Percentiles rank a stretch among this genome's conserved stretches.
These are phyloP conservation scores for Canavalia ensiformis DNA, from an alignment of 306 rosid genomes.

Conservation along the genomic window DNA sequence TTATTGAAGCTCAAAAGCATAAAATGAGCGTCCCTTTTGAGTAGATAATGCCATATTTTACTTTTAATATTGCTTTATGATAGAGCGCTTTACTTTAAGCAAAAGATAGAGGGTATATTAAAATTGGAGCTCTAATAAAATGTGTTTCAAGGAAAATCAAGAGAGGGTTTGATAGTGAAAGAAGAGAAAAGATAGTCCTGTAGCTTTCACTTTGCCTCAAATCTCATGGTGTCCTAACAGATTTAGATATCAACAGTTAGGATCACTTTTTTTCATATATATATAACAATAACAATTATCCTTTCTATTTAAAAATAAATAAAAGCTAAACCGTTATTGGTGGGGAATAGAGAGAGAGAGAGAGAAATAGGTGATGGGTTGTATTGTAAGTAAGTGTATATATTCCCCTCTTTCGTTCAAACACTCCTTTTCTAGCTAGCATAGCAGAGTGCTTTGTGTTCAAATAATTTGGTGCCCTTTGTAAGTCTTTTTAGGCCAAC, in stretches of 20 bases:
- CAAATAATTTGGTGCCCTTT: conserved; percentile 84
- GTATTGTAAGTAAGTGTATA: conserved; percentile 65
- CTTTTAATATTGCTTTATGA: conserved; percentile 89
- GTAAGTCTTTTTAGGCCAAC: conserved; percentile 98
- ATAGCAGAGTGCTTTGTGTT: conserved; percentile 73
- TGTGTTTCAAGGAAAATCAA: conserved; percentile 55
- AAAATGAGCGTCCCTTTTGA: conserved; percentile 95
- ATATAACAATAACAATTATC: conserved; percentile 36
- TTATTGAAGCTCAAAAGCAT: conserved; percentile 88
- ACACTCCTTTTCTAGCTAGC: conserved; percentile 87
- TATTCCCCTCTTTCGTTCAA: conserved; percentile 77
- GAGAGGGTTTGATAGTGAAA: conserved; percentile 55
- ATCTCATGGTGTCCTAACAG: conserved; percentile 56
- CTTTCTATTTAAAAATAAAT: conserved; percentile 33
- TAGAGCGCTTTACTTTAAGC: conserved; percentile 84
- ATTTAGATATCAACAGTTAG: conserved; percentile 44
- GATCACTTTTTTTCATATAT: conserved; percentile 48
- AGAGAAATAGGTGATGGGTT: conserved; percentile 50
- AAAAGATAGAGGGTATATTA: conserved; percentile 61
- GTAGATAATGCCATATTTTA: conserved; percentile 99
- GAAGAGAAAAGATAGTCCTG: conserved; percentile 57
- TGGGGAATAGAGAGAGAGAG: conserved; percentile 47
- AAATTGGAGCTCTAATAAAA: conserved; percentile 58
- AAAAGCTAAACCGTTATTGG: conserved; percentile 65
- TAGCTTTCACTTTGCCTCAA: conserved; percentile 65